Evolutionary conservation across 1,139 yeast species (phyloP).

Genomic region (Saccharomyces hybrid): DNA sequence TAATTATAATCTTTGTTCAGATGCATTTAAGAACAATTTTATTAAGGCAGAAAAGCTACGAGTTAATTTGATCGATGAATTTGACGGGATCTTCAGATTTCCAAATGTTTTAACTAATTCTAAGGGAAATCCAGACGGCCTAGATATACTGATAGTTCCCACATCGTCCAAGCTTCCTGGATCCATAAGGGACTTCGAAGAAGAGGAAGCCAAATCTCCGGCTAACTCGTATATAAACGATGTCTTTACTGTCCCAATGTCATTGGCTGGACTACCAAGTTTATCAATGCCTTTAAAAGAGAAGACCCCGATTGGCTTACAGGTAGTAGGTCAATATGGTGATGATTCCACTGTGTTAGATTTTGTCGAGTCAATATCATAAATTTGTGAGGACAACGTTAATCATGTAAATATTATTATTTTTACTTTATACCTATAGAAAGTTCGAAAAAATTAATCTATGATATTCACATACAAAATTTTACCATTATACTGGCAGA

Average conservation of each 20-base stretch:
- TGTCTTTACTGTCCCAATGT: constrained; percentile 81
- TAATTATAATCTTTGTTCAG: constrained; percentile 73
- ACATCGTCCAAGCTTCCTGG: constrained; percentile 62
- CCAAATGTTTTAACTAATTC: constrained; percentile 39
- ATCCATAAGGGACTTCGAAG: constrained; percentile 38
- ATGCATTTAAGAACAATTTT: constrained; percentile 67
- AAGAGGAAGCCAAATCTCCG: constrained; percentile 37
- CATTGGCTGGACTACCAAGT: constrained; percentile 86
- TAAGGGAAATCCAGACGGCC: constrained; percentile 28
- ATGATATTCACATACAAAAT: neutral
- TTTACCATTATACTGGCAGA: constrained; percentile 45
- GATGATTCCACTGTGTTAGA: constrained; percentile 59
- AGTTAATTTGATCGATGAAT: constrained; percentile 51
- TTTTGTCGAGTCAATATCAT: constrained; percentile 16
- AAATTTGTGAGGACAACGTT: constrained; percentile 32
- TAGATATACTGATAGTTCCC: constrained; percentile 72
- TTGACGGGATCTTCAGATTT: constrained; percentile 53
- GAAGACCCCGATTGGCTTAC: constrained; percentile 55
- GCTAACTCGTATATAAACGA: constrained; percentile 71
- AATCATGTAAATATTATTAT: neutral
- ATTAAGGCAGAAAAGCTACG: constrained; percentile 69
- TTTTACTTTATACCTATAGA: constrained; percentile 1
- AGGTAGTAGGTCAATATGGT: constrained; percentile 80
- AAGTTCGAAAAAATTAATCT: neutral
- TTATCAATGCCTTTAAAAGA: constrained; percentile 54